These are phyloP conservation scores for Hymenoscyphus albidus DNA, from an alignment of 2,329 filamentous ascomycete species.

Conservation along the genomic window DNA sequence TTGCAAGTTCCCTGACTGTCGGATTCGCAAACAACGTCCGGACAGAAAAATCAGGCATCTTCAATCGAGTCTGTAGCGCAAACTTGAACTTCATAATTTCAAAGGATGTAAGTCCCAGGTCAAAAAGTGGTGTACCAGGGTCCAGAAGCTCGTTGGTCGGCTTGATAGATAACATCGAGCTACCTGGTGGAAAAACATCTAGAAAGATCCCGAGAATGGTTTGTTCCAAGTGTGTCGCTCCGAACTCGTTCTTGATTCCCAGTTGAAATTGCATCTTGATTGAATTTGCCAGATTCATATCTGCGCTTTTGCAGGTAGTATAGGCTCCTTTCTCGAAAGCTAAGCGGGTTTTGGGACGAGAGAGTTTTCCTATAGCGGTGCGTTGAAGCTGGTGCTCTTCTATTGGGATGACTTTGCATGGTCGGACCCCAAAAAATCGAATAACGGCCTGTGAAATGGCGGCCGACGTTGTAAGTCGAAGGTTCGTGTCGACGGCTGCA, in stretches of 20 bases:
- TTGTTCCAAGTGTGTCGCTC: not conserved
- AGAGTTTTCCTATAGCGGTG: conserved; percentile 41
- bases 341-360: conserved; percentile 35
- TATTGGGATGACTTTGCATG: conserved; percentile 30
- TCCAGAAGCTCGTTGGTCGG: not conserved
- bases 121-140: not conserved
- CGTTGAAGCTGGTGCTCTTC: conserved; percentile 22
- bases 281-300: not conserved
- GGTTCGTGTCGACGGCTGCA: conserved; percentile 19
- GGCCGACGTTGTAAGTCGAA: not conserved
- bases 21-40: not conserved
- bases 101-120: conserved; percentile 29
- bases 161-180: not conserved
- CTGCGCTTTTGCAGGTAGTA: not conserved
- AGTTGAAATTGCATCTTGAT: not conserved
- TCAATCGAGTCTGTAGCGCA: not conserved
- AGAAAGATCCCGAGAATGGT: not conserved
- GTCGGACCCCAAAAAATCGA: conserved; percentile 20
- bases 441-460: conserved; percentile 20
- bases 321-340: not conserved
- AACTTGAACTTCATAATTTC: conserved; percentile 16
- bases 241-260: not conserved
- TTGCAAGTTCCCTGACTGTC: not conserved
- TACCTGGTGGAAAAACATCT: not conserved
- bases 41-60: not conserved